Evolutionary conservation across 345 rosid genomes (phyloP).

Genomic region (Stellera chamaejasme): DNA sequence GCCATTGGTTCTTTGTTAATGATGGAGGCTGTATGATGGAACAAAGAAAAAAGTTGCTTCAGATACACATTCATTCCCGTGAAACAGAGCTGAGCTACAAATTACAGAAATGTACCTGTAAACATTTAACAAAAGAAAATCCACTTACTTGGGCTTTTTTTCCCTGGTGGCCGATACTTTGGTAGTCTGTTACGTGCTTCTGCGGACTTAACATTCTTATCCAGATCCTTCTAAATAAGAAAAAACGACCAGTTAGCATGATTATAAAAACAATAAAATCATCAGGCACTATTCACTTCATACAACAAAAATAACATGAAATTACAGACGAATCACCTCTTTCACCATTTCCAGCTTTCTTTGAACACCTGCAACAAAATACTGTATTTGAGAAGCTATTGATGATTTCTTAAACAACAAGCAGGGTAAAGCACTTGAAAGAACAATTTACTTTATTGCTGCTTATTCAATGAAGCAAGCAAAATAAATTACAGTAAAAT

Average conservation of each 20-base stretch:
- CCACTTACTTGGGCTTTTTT: slow-evolving; percentile 67
- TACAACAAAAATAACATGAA: background rate
- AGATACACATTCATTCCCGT: background rate
- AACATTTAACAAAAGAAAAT: background rate
- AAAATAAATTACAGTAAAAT: background rate
- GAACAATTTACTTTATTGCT: background rate
- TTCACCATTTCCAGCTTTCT: slow-evolving; percentile 48
- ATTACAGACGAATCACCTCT: slow-evolving; percentile 24
- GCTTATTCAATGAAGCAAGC: background rate
- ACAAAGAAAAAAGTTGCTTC: background rate
- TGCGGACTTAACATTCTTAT: slow-evolving; percentile 34
- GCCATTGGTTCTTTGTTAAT: slow-evolving; percentile 30
- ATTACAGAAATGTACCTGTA: background rate
- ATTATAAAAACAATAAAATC: background rate
- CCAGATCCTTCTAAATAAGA: slow-evolving; percentile 28
- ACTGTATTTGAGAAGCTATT: slow-evolving; percentile 2
- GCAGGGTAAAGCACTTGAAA: background rate
- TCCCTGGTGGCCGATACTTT: slow-evolving; percentile 66
- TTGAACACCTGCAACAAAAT: slow-evolving; percentile 40
- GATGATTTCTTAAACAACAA: background rate
- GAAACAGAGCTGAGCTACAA: background rate
- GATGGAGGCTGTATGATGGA: slow-evolving; percentile 18
- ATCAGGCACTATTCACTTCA: background rate
- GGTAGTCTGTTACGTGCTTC: slow-evolving; percentile 34
- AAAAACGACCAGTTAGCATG: background rate